Evolutionary conservation across 1,139 yeast species (phyloP), one percentile per base, ranked within the genome.

Genomic region (Hanseniaspora uvarum): DNA sequence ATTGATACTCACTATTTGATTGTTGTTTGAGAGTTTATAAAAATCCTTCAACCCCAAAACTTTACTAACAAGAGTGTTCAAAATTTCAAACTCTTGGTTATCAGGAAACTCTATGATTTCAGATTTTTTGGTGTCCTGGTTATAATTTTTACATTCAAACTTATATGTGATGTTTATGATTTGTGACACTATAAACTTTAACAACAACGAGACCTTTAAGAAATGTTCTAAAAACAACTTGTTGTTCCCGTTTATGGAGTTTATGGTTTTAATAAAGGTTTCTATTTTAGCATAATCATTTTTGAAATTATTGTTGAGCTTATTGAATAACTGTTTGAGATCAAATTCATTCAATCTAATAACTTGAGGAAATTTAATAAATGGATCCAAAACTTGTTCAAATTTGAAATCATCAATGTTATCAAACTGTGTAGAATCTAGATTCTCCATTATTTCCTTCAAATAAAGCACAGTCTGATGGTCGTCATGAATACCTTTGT

Each of bases 271-370:
- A n/a, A 48, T 24, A 4, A 16, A 21, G 3, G 26, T 11, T 36
- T 50, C 48, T n/a, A 44, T 16, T 23, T 36, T 31, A 1, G 30
- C 16, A 23, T 50, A 50, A 21, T 50, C 48, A 2, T 16, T 21
- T 12, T 44, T 43, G n/a, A 50, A 50, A n/a, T 10, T 8, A 7
- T 1, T 5, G 16, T 34, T 24, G n/a, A 50, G 14, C 14, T 43
- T 50, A 1, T 37, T 8, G 30, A 50, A 50, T 5, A 50, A 19
- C 2, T 19, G 18, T 19, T 44, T 43, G 5, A 50, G 14, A 26
- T 50, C 53, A 37, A 36, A 43, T 14, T 50, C 53, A 30, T 50
- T 50, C n/a, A 37, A 14, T 30, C 31, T 43, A 6, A 50, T 18
- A 5, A 50, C 36, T 21, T 44, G 48, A 5, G 53, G 53, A 7